Evolutionary conservation across 2,329 filamentous ascomycete species (phyloP).

Genomic region (Cryphonectria naterciae): DNA sequence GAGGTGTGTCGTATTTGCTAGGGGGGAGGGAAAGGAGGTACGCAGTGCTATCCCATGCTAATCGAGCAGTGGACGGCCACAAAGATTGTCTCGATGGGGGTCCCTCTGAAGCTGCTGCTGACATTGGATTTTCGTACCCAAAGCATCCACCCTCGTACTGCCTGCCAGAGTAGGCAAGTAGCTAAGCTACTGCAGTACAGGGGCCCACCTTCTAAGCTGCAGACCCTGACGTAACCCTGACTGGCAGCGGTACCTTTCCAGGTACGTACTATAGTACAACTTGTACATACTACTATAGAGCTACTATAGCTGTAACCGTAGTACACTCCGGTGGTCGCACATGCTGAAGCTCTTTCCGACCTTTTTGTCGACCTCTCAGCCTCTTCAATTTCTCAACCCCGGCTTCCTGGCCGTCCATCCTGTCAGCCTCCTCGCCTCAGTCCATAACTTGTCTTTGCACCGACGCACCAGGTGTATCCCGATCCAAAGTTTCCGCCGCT

Average conservation of each 20-base stretch:
- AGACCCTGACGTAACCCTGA: slow-evolving; percentile 9
- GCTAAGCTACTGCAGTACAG: slow-evolving; percentile 1
- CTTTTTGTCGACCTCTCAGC: neutral
- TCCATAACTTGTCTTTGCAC: neutral
- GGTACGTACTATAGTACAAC: neutral
- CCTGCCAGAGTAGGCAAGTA: slow-evolving; percentile 1
- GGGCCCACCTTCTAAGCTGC: slow-evolving; percentile 28
- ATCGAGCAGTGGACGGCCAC: too few relatives aligned
- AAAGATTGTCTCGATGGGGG: neutral
- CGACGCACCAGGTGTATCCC: neutral
- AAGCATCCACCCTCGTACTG: neutral
- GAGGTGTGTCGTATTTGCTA: neutral
- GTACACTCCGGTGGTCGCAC: neutral
- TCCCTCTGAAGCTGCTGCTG: neutral
- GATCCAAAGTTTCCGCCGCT: too few relatives aligned
- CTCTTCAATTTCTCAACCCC: neutral
- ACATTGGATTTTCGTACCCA: neutral
- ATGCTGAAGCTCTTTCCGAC: neutral
- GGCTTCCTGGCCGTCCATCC: neutral
- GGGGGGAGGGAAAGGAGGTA: neutral
- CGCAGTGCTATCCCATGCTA: neutral
- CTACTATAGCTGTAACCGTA: neutral
- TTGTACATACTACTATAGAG: too few relatives aligned
- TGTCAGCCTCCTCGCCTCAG: neutral
- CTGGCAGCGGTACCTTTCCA: neutral